A percentile compares a stretch with the other conserved stretches of the same genome.
These are phyloP conservation scores for Pseudogymnoascus verrucosus DNA, from an alignment of 2,329 filamentous ascomycete genomes.

Conservation along the genomic window DNA sequence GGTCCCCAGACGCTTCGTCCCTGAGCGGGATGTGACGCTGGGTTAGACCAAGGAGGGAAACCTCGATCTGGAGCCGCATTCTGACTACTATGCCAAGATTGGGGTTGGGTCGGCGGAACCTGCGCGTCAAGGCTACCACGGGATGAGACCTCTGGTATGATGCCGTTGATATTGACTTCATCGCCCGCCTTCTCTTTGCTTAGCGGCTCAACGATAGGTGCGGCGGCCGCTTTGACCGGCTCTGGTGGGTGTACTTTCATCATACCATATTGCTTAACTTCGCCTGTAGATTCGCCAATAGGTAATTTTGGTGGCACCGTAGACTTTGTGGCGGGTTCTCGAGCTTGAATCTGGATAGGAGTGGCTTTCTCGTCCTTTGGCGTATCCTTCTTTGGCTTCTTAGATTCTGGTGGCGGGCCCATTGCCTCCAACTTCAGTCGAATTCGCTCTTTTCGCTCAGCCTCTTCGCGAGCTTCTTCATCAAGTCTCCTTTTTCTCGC, in stretches of 20 bases:
- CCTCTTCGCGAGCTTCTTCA: constrained; percentile 64
- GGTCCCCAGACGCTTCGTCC: constrained; percentile 65
- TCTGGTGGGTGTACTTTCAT: constrained; percentile 38
- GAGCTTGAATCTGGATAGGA: constrained; percentile 26
- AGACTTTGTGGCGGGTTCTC: constrained; percentile 17
- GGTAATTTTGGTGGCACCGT: constrained; percentile 11
- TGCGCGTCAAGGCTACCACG: background rate
- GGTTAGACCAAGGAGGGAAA: constrained; percentile 41
- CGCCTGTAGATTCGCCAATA: constrained; percentile 26
- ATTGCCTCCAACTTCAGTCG: constrained; percentile 64
- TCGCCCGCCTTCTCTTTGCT: background rate
- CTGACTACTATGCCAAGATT: constrained; percentile 26
- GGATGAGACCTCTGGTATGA: background rate
- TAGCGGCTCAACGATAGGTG: background rate
- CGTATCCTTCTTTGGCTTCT: constrained; percentile 46
- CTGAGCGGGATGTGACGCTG: constrained; percentile 31
- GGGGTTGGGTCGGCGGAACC: constrained; percentile 12
- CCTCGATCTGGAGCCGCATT: constrained; percentile 33
- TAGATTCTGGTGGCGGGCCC: constrained; percentile 55
- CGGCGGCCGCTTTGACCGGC: constrained; percentile 19
- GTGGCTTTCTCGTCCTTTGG: constrained; percentile 38
- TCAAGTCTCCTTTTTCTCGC: constrained; percentile 61
- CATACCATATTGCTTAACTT: constrained; percentile 36
- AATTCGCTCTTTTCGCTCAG: constrained; percentile 62
- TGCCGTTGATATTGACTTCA: background rate